Evolutionary conservation across 163 green algal genomes (phyloP), one percentile per base, ranked within the genome.

Genomic region (Volvox carteri): DNA sequence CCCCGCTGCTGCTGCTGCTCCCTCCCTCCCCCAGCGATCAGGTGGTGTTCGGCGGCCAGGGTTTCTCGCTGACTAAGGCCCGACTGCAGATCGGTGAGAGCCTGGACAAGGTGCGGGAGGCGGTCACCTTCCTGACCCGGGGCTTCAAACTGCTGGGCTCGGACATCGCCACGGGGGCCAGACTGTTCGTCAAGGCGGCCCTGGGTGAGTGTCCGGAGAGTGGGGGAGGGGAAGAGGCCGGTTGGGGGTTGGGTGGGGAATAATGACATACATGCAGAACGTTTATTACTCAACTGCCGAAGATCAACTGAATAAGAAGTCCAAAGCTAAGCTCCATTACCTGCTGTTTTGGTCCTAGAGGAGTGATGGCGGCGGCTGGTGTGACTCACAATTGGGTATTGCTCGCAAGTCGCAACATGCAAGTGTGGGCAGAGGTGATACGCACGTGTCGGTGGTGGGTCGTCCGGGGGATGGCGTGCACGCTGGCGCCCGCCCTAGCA

Each of bases 91-190:
- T 91, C 6, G 37, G 90, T 18, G 95, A 99, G 58, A 89, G 91
- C 30, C 68, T 92, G 18, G 93, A 73, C 56, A 98, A 97, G 89
- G 86, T 98, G 48, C 25, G 84, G 30, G 97, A 99, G 85, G 97
- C 93, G 2, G 84, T 96, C 19, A 91, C 92, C 67, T 99, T 99
- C 93, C 94, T 98, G 28, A 87, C 86, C 23, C 92, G 96, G 6
- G 98, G 98, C 5, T 41, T 99, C 33, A 93, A 95, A 65, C 91
- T 99, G 90, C 92, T 99, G 77, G 93, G 89, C 19, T 91, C 90
- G 11, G 98, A 99, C 91, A 77, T 98, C 30, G 90, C 67, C 39
- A 95, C 94, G 37, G 89, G 80, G 41, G 94, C 83, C 19, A 90
- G 94, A 8, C 92, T 98, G 1, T 98, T 98, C 92, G 93, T 89